A percentile compares a stretch with the other conserved stretches of the same genome.
Evolutionary conservation across 1,284 basidiomycete genomes (phyloP).

Genomic region (Thecaphora thlaspeos): DNA sequence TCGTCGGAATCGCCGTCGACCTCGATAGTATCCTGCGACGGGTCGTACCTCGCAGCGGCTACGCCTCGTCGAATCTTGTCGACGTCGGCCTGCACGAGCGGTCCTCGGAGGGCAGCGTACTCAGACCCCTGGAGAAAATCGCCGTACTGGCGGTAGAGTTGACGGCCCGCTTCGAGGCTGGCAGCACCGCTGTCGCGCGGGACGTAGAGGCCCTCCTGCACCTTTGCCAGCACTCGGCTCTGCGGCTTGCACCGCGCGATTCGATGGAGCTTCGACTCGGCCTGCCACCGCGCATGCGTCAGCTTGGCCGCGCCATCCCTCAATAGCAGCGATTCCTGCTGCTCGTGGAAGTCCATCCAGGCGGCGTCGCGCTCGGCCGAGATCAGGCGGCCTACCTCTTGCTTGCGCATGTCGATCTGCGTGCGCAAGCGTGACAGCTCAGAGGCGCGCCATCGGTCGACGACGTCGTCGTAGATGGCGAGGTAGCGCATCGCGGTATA

Average conservation of each 20-base stretch:
- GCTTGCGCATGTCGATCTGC: slow-evolving; percentile 28
- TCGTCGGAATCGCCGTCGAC: background rate
- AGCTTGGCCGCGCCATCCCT: slow-evolving; percentile 9
- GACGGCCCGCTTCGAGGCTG: slow-evolving; percentile 1
- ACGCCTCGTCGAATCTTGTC: slow-evolving; percentile 9
- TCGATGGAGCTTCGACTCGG: slow-evolving; percentile 28
- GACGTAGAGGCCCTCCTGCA: slow-evolving; percentile 8
- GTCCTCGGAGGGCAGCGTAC: slow-evolving; percentile 12
- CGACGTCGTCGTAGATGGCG: slow-evolving; percentile 23
- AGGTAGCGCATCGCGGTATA: slow-evolving; percentile 18
- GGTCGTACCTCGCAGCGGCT: too few species aligned
- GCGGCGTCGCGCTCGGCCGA: slow-evolving; percentile 30
- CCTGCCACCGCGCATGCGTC: slow-evolving; percentile 18
- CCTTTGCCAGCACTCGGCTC: slow-evolving; percentile 15
- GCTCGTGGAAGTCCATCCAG: slow-evolving; percentile 22
- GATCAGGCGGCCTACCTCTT: slow-evolving; percentile 30
- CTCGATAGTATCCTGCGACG: too few species aligned
- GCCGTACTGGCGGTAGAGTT: slow-evolving; percentile 15
- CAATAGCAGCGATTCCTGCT: slow-evolving; percentile 15
- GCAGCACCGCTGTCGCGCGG: slow-evolving; percentile 1
- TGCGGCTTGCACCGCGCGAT: slow-evolving; percentile 17
- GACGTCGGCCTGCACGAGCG: slow-evolving; percentile 17
- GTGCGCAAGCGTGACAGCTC: slow-evolving; percentile 19
- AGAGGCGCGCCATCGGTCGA: slow-evolving; percentile 29
- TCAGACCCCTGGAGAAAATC: slow-evolving; percentile 12